Conservation (phyloP, 2,329 filamentous ascomycete genomes). For the Aurifilum marmelostoma region DNA sequence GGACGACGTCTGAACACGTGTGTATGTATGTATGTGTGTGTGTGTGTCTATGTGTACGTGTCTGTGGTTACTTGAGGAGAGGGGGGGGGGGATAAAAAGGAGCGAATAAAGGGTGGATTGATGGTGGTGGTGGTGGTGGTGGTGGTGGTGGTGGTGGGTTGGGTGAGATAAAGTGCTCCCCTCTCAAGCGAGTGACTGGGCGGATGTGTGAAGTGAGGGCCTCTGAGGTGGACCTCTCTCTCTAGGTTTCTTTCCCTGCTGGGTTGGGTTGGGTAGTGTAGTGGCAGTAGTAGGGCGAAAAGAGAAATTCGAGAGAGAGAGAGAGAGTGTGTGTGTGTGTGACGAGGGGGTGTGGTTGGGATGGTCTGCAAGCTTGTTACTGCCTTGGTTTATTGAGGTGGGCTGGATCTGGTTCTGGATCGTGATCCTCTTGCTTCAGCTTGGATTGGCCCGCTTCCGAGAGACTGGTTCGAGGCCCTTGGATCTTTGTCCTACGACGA, state of each 20-base stretch:
- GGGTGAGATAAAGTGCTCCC: background rate
- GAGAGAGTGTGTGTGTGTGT: too few relatives aligned
- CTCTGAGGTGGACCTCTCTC: conserved; percentile 4
- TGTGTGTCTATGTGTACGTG: too few relatives aligned
- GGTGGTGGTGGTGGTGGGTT: conserved; percentile 17
- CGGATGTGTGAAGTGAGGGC: background rate
- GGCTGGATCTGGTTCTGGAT: conserved; percentile 9
- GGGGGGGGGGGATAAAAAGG: too few relatives aligned
- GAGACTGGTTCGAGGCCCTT: background rate
- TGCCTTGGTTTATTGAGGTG: conserved; percentile 1
- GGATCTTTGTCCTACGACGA: conserved; percentile 22
- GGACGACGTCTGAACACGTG: conserved; percentile 7
- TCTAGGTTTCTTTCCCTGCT: background rate
- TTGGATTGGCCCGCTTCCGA: conserved; percentile 14
- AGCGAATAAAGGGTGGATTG: too few relatives aligned
- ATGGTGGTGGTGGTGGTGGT: too few relatives aligned
- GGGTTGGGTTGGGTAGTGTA: background rate
- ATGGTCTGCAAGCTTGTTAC: background rate
- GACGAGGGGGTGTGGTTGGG: background rate
- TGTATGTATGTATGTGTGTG: background rate
- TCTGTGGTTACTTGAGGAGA: background rate
- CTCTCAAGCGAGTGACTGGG: conserved; percentile 6
- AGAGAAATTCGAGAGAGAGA: too few relatives aligned
- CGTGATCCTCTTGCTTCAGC: background rate
- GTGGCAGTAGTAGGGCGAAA: background rate